phyloP scores from a whole-genome alignment of 495 filamentous ascomycete species.

The Cercophora sp. region DNA sequence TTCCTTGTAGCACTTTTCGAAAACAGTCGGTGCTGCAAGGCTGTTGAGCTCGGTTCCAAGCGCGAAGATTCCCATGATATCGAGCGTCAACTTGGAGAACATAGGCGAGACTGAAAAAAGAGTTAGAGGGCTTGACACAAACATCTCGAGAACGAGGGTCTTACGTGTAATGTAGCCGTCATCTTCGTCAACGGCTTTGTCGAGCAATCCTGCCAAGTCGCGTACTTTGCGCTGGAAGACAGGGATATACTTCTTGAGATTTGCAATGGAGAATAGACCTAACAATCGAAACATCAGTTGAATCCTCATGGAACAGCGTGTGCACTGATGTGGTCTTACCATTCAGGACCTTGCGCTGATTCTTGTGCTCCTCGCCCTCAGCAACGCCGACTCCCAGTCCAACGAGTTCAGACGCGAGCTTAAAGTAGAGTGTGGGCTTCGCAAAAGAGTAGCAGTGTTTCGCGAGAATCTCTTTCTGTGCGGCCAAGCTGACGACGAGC shows the following conservation, averaged over 20 bases:
- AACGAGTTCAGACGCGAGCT: neutral
- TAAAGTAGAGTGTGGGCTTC: neutral
- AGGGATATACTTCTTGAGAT: neutral
- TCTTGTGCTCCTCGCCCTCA: constrained; percentile 8
- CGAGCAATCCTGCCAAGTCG: neutral
- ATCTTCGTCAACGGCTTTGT: neutral
- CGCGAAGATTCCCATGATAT: constrained; percentile 65
- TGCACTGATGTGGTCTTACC: too few species aligned
- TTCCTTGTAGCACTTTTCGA: constrained; percentile 15
- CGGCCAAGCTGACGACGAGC: neutral
- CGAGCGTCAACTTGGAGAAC: constrained; percentile 47
- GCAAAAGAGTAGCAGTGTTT: constrained; percentile 3
- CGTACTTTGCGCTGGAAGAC: neutral
- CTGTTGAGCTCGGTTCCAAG: constrained; percentile 65
- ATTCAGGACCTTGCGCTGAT: neutral
- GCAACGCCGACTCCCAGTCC: neutral
- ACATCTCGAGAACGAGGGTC: neutral
- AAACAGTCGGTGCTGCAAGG: constrained; percentile 25
- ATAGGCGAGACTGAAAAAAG: neutral
- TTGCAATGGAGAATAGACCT: neutral
- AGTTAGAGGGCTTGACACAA: neutral
- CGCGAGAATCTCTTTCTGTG: neutral
- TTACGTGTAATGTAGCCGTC: neutral
- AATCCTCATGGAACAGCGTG: too few species aligned
- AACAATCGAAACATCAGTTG: neutral